phyloP scores from a whole-genome alignment of 2,329 filamentous ascomycete genomes.

The Neonectria neomacrospora region DNA sequence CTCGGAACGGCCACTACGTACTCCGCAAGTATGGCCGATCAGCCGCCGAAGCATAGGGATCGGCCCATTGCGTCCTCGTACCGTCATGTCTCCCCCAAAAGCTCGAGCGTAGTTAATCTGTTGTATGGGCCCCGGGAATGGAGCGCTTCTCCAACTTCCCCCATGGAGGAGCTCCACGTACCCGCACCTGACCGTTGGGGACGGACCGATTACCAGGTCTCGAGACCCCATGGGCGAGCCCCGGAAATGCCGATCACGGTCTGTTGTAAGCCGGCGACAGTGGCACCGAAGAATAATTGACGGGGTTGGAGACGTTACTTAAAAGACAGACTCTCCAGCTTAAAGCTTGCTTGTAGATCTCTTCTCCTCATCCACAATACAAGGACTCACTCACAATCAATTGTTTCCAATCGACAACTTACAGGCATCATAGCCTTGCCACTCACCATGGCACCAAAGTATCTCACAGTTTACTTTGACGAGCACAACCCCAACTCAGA shows the following conservation, averaged over 20 bases:
- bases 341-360: not conserved
- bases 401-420: not conserved
- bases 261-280: no score
- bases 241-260: conserved; percentile 13
- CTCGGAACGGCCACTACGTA: no score
- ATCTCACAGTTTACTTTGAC: conserved; percentile 53
- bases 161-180: conserved; percentile 28
- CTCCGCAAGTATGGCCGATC: no score
- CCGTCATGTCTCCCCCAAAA: no score
- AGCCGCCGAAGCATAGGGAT: no score
- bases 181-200: conserved; percentile 31
- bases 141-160: conserved; percentile 11
- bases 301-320: conserved; percentile 18
- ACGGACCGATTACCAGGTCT: conserved; percentile 43
- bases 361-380: not conserved
- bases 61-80: no score
- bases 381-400: not conserved
- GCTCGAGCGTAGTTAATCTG: no score
- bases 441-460: conserved; percentile 37
- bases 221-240: conserved; percentile 21
- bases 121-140: no score
- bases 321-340: conserved; percentile 3
- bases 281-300: not conserved
- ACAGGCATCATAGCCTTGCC: conserved; percentile 11
- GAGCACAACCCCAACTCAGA: conserved; percentile 55